Base-by-base conservation (phyloP, 768 basidiomycete species). In the Collybia sordida region DNA sequence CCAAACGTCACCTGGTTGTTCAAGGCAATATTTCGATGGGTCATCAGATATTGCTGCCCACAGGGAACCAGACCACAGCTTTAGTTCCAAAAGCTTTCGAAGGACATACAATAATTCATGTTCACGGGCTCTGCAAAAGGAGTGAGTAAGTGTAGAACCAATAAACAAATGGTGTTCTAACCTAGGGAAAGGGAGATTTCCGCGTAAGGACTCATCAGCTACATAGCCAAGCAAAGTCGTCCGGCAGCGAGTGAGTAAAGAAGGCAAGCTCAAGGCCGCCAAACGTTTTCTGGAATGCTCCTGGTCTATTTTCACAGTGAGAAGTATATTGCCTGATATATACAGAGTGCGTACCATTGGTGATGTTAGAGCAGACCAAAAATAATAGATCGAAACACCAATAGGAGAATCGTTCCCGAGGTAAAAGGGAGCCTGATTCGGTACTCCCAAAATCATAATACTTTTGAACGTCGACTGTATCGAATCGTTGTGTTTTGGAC, bases 361-460 rank as follows among this genome's bases (percentile, higher is more conserved):
- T 81, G 0, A 73, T 71, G 57, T 84, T 70, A 0, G 89, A 88
- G 58, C 90, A 94, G 24, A 94, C 74, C 55, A 88, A 62, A 65
- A 95, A 94, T 27, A 96, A 64, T 9, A 94, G 69, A 59, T 96
- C 93, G 49, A 95, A 86, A 61, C 90, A 93, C 93, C 93, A 95
- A 69, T 91, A 94, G 6, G 90, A 86, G 63, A 95, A 95, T 6
- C 91, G 77, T 64, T 95, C 93, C 34, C 93, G 72, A 1, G 88
- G 86, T 23, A 87, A 70, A 19, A 82, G 63, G 12, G 69, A 61
- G 0, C 80, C 81, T 8, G 69, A 65, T 34, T 79, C 79, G 2
- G 90, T 91, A 27, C 79, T 85, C 11, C 88, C 90, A 27, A 76
- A 55, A 15, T 69, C 71, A 34, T 72, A 64, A 23, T 66, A 54